Base-by-base conservation (phyloP, 179 eudicot species). In the Heliamphora pulchella region DNA sequence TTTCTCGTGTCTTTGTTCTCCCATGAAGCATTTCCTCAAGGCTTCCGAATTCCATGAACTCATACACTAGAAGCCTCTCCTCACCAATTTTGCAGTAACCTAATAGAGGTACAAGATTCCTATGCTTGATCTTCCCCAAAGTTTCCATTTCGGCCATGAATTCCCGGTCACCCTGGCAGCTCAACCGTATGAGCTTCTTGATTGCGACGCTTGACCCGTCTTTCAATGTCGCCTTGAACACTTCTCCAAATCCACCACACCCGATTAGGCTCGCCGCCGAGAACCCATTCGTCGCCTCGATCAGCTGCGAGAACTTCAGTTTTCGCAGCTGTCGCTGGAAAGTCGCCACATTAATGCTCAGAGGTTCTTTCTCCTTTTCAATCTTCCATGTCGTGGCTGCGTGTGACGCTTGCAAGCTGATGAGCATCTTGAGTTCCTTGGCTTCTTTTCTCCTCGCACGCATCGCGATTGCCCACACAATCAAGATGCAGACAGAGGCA, bases 61-160 rank as follows among this genome's bases (percentile, higher is more conserved):
- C 98, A 17, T 96, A 96, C 8, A 96, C 99, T 0, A 96, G 84
- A 5, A 96, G 97, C 85, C 99, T 84, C 69, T 96, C 99, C 58
- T 96, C 99, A 0, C 99, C 99, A 0, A 96, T 84, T 71, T 94
- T 96, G 87, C 99, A 96, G 82, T 96, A 96, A 5, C 99, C 99
- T 44, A 96, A 84, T 2, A 96, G 86, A 0, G 99, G 99, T 15
- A 96, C 99, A 0, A 96, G 97, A 63, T 96, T 96, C 79, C 81
- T 87, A 77, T 96, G 99, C 82, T 94, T 96, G 85, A 96, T 94
- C 79, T 96, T 96, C 22, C 99, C 99, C 31, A 96, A 79, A 0
- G 99, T 96, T 84, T 96, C 98, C 99, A 96, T 96, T 76, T 96
- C 99, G 0, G 99, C 99, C 96, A 89, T 94, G 87, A 96, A 96